Conservation (phyloP, 805 yeast species). For the Candida boidinii region DNA sequence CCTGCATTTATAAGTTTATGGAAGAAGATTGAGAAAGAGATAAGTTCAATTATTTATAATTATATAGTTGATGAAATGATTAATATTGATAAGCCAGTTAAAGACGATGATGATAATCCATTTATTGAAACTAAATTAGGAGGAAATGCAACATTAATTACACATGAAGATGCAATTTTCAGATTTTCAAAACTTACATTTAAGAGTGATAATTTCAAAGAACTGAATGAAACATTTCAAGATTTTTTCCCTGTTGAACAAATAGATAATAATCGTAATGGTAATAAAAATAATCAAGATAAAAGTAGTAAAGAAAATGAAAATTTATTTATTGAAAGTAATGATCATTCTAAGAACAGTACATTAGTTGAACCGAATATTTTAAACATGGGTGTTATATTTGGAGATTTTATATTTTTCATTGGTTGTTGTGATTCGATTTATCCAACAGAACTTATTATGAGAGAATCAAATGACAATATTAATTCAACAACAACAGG, state of each 20-base stretch:
- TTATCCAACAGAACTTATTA: too few relatives aligned
- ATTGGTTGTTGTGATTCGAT: conserved; percentile 46
- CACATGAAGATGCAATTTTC: conserved; percentile 17
- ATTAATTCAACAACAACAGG: too few relatives aligned
- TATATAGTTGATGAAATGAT: conserved; percentile 30
- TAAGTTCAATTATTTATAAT: conserved; percentile 27
- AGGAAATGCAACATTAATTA: background rate
- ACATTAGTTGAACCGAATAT: conserved; percentile 62
- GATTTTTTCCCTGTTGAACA: conserved; percentile 60
- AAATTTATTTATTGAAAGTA: conserved; percentile 51
- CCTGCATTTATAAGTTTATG: conserved; percentile 33
- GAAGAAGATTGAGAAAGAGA: conserved; percentile 32
- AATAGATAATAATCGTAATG: conserved; percentile 4
- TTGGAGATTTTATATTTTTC: conserved; percentile 67
- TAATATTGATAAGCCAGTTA: too few relatives aligned
- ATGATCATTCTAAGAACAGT: conserved; percentile 49
- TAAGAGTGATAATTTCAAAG: conserved; percentile 25
- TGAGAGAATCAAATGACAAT: conserved; percentile 12
- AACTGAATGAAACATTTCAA: conserved; percentile 38
- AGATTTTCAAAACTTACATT: conserved; percentile 25
- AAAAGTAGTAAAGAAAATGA: conserved; percentile 13
- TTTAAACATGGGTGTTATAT: conserved; percentile 69
- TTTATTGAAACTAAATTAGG: background rate
- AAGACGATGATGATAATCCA: background rate
- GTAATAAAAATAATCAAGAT: conserved; percentile 11